Evolutionary conservation across 768 basidiomycete genomes (phyloP), one percentile per base, ranked within the genome.

Genomic region (Tephrocybe sp.): DNA sequence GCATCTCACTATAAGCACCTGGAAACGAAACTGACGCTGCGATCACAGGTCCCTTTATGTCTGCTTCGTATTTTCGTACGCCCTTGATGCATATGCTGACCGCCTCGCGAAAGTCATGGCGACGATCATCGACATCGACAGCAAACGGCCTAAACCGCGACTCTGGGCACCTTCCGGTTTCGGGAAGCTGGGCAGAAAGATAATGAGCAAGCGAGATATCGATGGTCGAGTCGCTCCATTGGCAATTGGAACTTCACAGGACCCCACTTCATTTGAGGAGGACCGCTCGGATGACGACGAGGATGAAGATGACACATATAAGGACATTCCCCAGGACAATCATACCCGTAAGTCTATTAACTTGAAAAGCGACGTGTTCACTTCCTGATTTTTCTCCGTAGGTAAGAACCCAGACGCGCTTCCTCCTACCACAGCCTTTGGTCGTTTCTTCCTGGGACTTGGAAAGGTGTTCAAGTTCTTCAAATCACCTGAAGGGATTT

Each of bases 101-200:
- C 62, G 67, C 8, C 61, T 75, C 2, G 51, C 62, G 11, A 62
- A 60, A 12, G 52, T 75, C 4, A 53, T 76, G 19, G 46, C 54
- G n/a, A 47, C 69, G 19, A 42, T 71, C 4, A 50, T 68, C 5
- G 67, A 67, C 8, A 57, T 76, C 12, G 72, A 75, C 44, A 36
- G 37, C 7, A 66, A 68, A 51, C 61, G 76, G 25, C 62, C 61
- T n/a, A 58, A 62, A 22, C 61, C 69, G 15, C 57, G 72, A 21
- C 27, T 78, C 4, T 78, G 76, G 76, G 62, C 67, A 37, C 76
- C 76, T 2, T 70, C 70, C 11, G 68, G 75, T 2, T 66, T 76
- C 21, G 68, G 69, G 3, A 71, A 65, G 52, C 50, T 74, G 5
- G 67, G 68, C 22, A 59, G 69, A 16, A 70, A 69, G 47, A 49